phyloP scores from a whole-genome alignment of 2,329 filamentous ascomycete species.

The Trichophyton simii region DNA sequence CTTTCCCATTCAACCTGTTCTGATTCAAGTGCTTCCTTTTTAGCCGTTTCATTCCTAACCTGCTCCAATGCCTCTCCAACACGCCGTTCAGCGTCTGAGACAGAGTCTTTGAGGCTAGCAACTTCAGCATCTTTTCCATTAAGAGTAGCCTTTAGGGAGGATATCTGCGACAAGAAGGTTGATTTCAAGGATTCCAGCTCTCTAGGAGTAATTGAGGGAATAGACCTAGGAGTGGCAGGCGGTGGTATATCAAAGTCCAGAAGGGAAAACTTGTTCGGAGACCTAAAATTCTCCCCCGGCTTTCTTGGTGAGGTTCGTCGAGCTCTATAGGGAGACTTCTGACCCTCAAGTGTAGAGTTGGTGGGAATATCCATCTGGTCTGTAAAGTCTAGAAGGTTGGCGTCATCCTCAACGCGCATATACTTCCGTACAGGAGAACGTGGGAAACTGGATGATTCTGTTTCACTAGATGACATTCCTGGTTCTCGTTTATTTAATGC shows the following conservation, averaged over 20 bases:
- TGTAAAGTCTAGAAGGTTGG: conserved; percentile 79
- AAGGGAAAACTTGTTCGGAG: conserved; percentile 50
- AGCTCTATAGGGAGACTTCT: conserved; percentile 24
- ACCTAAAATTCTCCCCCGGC: conserved; percentile 24
- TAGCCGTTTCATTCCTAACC: conserved; percentile 60
- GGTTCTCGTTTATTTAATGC: conserved; percentile 18
- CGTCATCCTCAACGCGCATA: conserved; percentile 45
- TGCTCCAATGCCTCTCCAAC: conserved; percentile 77
- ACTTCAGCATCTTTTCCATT: conserved; percentile 91
- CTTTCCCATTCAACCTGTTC: conserved; percentile 77
- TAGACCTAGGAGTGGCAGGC: conserved; percentile 77
- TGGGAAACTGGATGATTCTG: conserved; percentile 24
- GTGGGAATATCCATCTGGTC: conserved; percentile 52
- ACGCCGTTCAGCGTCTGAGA: conserved; percentile 81
- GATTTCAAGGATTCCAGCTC: conserved; percentile 91
- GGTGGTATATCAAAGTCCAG: conserved; percentile 92
- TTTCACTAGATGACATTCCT: conserved; percentile 23
- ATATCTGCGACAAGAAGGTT: conserved; percentile 80
- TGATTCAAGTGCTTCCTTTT: conserved; percentile 57
- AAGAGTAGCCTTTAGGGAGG: conserved; percentile 79
- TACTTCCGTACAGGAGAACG: conserved; percentile 41
- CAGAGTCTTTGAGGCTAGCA: conserved; percentile 69
- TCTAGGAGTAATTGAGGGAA: conserved; percentile 80
- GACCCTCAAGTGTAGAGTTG: conserved; percentile 20
- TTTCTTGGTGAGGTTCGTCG: conserved; percentile 32